Evolutionary conservation across 805 yeast genomes (phyloP).

Genomic region (Kregervanrija fluxuum): DNA sequence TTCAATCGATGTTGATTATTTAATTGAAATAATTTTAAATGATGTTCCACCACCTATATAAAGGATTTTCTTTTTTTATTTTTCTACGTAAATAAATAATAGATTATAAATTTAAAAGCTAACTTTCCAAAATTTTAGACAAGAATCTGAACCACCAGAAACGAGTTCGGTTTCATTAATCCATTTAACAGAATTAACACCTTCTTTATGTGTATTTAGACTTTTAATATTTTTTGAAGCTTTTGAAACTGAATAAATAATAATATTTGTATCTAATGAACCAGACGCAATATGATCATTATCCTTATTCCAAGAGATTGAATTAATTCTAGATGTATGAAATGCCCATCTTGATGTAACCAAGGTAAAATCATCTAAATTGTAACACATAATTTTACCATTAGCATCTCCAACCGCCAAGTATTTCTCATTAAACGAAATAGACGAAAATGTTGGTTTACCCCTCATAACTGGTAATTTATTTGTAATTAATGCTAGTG

Average conservation of each 20-base stretch:
- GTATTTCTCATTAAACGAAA: slow-evolving; percentile 62
- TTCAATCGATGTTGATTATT: slow-evolving; percentile 39
- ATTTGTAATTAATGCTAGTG: slow-evolving; percentile 9
- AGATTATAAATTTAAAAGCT: slow-evolving; percentile 5
- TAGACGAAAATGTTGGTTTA: slow-evolving; percentile 52
- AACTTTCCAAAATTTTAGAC: slow-evolving; percentile 67
- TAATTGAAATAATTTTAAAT: slow-evolving; percentile 45
- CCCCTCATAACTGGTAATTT: slow-evolving; percentile 45
- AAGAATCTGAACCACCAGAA: slow-evolving; percentile 76
- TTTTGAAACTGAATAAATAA: slow-evolving; percentile 68
- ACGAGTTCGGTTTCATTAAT: slow-evolving; percentile 39
- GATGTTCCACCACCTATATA: slow-evolving; percentile 47
- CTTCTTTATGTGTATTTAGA: slow-evolving; percentile 82
- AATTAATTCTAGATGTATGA: slow-evolving; percentile 77
- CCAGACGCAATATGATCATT: slow-evolving; percentile 70
- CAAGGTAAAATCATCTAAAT: slow-evolving; percentile 43
- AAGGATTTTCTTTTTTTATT: background rate
- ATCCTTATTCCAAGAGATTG: slow-evolving; percentile 73
- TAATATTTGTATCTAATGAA: slow-evolving; percentile 76
- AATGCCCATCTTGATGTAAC: slow-evolving; percentile 92
- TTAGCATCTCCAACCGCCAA: slow-evolving; percentile 81
- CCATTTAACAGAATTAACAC: slow-evolving; percentile 77
- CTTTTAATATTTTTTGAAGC: slow-evolving; percentile 73
- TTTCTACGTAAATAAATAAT: slow-evolving; percentile 1
- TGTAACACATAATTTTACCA: slow-evolving; percentile 79